Base-by-base conservation (phyloP, 768 basidiomycete species). In the Lactarius evosmus region DNA sequence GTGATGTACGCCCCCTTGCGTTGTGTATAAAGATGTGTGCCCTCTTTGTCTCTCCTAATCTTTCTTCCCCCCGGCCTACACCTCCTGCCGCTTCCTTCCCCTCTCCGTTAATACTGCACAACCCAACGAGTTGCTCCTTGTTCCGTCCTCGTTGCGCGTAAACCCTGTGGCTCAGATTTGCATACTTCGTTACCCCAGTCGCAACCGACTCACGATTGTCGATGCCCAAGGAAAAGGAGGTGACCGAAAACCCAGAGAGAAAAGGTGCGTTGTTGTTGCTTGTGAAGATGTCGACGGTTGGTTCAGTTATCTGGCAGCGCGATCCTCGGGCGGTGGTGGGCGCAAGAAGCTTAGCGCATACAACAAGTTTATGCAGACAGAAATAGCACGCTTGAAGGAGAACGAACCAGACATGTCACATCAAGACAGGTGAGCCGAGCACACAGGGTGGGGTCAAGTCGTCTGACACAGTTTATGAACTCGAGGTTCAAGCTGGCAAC, bases 311-410 rank as follows among this genome's bases (percentile, higher is more conserved):
- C 67, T 25, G 57, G 49, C 68, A 83, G 80, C 76, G 72, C 85
- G 83, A 72, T 83, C 85, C 17, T 76, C 82, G 38, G 78, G 79
- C 34, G 77, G 76, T 40, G 76, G 76, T 19, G 80, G 82, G 71
- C 82, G 80, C 74, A 89, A 81, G 73, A 83, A 83, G 74, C 77
- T 89, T 54, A 85, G 85, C 38, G 81, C 83, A 14, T 93, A 88
- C 76, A 92, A 92, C 73, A 88, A 86, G 73, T 93, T 87, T 73
- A 78, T 91, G 88, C 84, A 89, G 80, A 77, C 81, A 25, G 89
- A 91, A 73, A 85, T 91, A 80, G 85, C 86, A 38, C 86, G 88
- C 61, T 79, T 92, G 73, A 91, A 89, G 79, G 86, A 88, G 69
- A 78, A 83, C 19, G 82, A 91, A 67, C 90, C 90, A 34, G 82